phyloP scores from a whole-genome alignment of 1,284 basidiomycete genomes.

The Papiliotrema nemorosa region DNA sequence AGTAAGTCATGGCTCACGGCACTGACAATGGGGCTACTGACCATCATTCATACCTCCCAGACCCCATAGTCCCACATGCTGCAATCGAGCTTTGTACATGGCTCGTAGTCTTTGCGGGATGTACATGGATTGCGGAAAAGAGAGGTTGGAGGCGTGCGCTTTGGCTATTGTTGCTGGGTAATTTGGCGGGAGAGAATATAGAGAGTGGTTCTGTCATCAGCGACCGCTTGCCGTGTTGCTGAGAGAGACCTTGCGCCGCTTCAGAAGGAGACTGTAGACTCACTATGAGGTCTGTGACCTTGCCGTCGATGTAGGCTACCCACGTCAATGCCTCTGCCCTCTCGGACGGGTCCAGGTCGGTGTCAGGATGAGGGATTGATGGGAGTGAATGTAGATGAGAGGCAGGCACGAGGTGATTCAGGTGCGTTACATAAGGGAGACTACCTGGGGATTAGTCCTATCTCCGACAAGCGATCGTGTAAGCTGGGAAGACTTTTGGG shows the following conservation, averaged over 20 bases:
- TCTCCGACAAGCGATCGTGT: too few species aligned
- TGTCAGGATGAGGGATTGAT: constrained; percentile 27
- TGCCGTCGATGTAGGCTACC: constrained; percentile 41
- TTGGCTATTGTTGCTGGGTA: constrained; percentile 27
- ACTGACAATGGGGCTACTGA: constrained; percentile 8
- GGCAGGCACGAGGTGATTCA: constrained; percentile 15
- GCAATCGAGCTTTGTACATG: constrained; percentile 32
- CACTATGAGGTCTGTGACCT: constrained; percentile 41
- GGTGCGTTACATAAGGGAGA: constrained; percentile 33
- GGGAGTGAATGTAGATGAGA: constrained; percentile 25
- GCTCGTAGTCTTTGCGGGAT: constrained; percentile 39
- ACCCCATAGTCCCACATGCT: constrained; percentile 42
- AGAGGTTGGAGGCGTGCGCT: constrained; percentile 25
- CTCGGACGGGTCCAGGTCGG: constrained; percentile 17
- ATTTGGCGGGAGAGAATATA: constrained; percentile 44
- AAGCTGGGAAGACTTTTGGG: too few species aligned
- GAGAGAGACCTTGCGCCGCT: background rate
- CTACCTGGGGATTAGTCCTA: constrained; percentile 15
- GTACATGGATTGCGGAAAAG: constrained; percentile 39
- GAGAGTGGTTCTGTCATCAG: constrained; percentile 37
- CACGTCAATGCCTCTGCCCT: constrained; percentile 32
- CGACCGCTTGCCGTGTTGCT: background rate
- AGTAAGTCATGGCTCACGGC: background rate
- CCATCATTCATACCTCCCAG: constrained; percentile 33
- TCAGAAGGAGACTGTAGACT: too few species aligned